Conservation (phyloP, 345 rosid genomes). For the Clarkia xantiana region DNA sequence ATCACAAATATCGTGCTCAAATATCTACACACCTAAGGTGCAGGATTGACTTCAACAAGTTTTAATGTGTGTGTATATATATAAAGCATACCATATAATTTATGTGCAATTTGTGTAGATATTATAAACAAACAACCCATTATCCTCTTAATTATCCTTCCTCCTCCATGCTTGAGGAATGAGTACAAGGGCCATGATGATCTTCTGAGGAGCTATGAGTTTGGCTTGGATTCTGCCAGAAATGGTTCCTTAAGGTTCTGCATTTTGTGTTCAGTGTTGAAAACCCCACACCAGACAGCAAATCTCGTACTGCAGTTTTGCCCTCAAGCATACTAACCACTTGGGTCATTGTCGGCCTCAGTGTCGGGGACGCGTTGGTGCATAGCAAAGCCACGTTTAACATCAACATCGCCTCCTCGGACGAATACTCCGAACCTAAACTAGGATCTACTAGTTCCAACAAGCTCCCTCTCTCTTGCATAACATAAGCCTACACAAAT, state of each 20-base stretch:
- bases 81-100: too few relatives aligned
- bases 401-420: constrained; percentile 66
- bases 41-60: too few relatives aligned
- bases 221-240: constrained; percentile 62
- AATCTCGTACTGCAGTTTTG: constrained; percentile 50
- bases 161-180: constrained; percentile 18
- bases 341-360: constrained; percentile 87
- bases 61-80: too few relatives aligned
- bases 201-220: constrained; percentile 27
- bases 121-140: too few relatives aligned
- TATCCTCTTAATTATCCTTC: too few relatives aligned
- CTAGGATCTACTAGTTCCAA: constrained; percentile 53
- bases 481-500: constrained; percentile 44
- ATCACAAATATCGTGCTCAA: too few relatives aligned
- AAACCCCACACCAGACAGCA: constrained; percentile 60
- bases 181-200: constrained; percentile 15
- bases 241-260: constrained; percentile 56
- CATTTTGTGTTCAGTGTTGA: constrained; percentile 47
- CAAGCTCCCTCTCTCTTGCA: constrained; percentile 56
- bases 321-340: constrained; percentile 79
- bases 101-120: too few relatives aligned
- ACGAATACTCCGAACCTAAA: constrained; percentile 34
- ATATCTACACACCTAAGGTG: too few relatives aligned
- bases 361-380: constrained; percentile 65
- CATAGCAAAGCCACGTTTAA: constrained; percentile 66